Evolutionary conservation across 164 flowering plant species (phyloP).

Genomic region (Malania oleifera): DNA sequence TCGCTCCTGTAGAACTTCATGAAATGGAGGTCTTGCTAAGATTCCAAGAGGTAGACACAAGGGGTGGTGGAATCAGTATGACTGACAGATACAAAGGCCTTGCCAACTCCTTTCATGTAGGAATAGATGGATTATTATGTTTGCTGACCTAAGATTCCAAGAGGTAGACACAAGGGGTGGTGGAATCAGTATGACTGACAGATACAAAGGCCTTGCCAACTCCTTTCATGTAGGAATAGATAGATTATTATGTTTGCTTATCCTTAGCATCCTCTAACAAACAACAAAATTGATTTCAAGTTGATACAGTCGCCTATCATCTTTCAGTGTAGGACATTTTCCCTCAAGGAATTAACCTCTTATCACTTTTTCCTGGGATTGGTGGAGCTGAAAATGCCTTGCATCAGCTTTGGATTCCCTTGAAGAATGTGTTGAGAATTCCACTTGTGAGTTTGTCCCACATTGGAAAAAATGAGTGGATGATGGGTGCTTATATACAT

Average conservation of each 20-base stretch:
- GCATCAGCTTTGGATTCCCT: conserved; percentile 20
- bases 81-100: conserved; percentile 28
- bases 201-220: conserved; percentile 28
- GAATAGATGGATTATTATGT: background rate
- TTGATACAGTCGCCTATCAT: conserved; percentile 40
- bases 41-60: conserved; percentile 30
- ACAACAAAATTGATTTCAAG: conserved; percentile 9
- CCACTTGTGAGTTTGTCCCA: no score
- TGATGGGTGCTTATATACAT: no score
- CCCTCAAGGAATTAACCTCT: conserved; percentile 28
- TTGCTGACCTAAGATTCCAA: conserved; percentile 1
- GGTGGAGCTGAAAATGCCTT: conserved; percentile 40
- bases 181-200: conserved; percentile 22
- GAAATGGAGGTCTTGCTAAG: conserved; percentile 36
- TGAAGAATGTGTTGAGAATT: conserved; percentile 28
- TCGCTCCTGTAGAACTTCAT: conserved; percentile 25
- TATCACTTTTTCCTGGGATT: conserved; percentile 42
- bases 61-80: conserved; percentile 24
- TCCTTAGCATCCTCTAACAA: no score
- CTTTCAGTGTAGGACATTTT: conserved; percentile 27
- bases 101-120: conserved; percentile 38
- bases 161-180: conserved; percentile 32
- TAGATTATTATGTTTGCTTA: background rate
- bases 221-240: conserved; percentile 30
- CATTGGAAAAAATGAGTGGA: no score